Evolutionary conservation across 441 rosid species (phyloP), one percentile per base, ranked within the genome.

Genomic region (Populus hybrid): DNA sequence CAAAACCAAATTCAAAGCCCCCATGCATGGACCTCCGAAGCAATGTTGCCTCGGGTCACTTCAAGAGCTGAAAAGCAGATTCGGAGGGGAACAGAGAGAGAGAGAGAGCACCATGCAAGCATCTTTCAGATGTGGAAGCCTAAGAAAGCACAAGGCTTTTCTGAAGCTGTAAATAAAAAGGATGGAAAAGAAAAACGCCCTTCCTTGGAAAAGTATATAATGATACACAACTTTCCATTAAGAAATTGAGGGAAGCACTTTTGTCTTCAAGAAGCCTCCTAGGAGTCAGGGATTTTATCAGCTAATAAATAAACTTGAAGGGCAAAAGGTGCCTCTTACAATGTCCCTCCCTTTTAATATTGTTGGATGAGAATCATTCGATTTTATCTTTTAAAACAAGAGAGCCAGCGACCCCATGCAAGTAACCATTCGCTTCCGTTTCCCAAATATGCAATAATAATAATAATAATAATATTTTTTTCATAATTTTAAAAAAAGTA

Each of bases 241-340:
- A 74, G 85, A 83, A 83, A 82, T 72, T 75, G 85, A 64, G 69
- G 82, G 65, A 76, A 81, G 75, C 81, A 80, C 89, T 89, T 89
- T 89, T 88, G 89, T 88, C 89, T 79, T 73, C 74, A 69, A 74
- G 79, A 88, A 89, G 90, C 78, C 84, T 85, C 86, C 87, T 80
- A 65, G 86, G 85, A 82, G 79, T 82, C 75, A 77, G 88, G 83
- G 79, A 80, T 81, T 81, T 68, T 9, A 53, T 73, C 71, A 50
- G 20, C 56, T 45, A 12, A 45, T 14, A 14, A 64, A 70, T 70
- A 14, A 67, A 70, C 63, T 71, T 68, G 24, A 68, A 76, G 71
- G 80, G 75, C 82, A 69, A 77, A 80, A 40, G 12, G 50, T 40
- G 50, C 16, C 50, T 40, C 4, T 40, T 40, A 40, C 16, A 40